These are phyloP conservation scores for Aspergillus saccharolyticus DNA, from an alignment of 495 filamentous ascomycete genomes.

Conservation along the genomic window DNA sequence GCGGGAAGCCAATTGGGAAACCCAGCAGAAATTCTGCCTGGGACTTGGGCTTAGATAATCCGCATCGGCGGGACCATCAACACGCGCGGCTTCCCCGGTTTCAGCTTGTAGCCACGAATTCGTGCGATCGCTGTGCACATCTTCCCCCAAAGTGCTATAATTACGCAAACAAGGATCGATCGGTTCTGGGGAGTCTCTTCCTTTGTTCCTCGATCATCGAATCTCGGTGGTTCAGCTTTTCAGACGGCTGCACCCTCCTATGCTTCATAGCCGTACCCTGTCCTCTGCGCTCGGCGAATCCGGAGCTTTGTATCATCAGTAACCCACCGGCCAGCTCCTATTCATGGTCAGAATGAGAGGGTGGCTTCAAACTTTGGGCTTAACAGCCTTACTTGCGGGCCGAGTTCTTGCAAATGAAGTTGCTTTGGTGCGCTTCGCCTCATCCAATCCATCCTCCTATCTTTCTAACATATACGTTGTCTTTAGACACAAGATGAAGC, in stretches of 20 bases:
- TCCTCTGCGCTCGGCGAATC: slow-evolving; percentile 14
- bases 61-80: slow-evolving; percentile 11
- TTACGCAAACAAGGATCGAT: background rate
- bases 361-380: slow-evolving; percentile 45
- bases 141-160: background rate
- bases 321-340: slow-evolving; percentile 20
- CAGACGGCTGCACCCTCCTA: slow-evolving; percentile 8
- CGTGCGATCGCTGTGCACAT: slow-evolving; percentile 7
- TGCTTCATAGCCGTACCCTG: slow-evolving; percentile 9
- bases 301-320: slow-evolving; percentile 20
- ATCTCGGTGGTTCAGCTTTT: background rate
- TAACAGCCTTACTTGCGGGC: slow-evolving; percentile 49
- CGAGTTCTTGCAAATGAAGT: slow-evolving; percentile 56
- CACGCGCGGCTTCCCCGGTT: slow-evolving; percentile 34
- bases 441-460: background rate
- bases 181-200: background rate
- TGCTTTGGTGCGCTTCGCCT: slow-evolving; percentile 49
- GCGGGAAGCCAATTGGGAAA: slow-evolving; percentile 14
- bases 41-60: slow-evolving; percentile 29
- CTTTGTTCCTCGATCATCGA: background rate
- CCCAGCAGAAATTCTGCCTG: slow-evolving; percentile 19
- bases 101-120: slow-evolving; percentile 26
- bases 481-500: slow-evolving; percentile 67
- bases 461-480: slow-evolving; percentile 15
- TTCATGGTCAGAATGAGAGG: slow-evolving; percentile 46